Evolutionary conservation across 371 early-diverging fungal species (phyloP), one percentile per base, ranked within the genome.

Genomic region (Mortierella sp.): DNA sequence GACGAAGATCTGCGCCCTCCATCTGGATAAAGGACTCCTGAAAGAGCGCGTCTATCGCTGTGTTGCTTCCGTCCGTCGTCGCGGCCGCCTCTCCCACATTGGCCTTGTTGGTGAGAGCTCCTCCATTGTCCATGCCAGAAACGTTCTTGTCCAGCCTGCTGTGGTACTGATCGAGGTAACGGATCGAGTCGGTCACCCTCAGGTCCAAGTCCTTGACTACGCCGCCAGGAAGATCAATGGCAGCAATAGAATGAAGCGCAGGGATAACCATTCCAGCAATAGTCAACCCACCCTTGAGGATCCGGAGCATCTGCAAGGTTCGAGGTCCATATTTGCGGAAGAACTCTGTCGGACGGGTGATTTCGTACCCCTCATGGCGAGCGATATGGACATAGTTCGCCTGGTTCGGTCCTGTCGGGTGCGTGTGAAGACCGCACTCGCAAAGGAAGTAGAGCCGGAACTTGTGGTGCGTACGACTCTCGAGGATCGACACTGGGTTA

Each of bases 1-100:
- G 73, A n/a, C 82, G 86, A 43, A 86, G 77, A 44, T 86, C 86
- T 3, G 86, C 79, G n/a, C 86, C 86, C 48, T 86, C 86, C 34
- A 86, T 54, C 64, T 70, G 81, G 31, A 78, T 48, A 59, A 81
- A 51, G 31, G 26, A 54, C 43, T 74, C 71, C 50, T 51, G 24
- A 24, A 55, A 40, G 28, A 70, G 70, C 1, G 70, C n/a, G 70
- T 46, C 46, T 19, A 61, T 34, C 37, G 21, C 21, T 1, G 64
- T 34, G 31, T 21, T 19, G 21, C 34, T 61, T 53, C 73, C 70
- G 46, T n/a, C 26, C 11, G 34, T 46, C n/a, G 70, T 14, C 26
- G 34, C 28, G 46, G 70, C n/a, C 46, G 34, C 3, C 21, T 61
- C 34, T 16, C 21, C 37, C 13, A n/a, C 61, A 54, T 80, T 75